Conservation (phyloP, 495 filamentous ascomycete species). For the Talaromyces liani region DNA sequence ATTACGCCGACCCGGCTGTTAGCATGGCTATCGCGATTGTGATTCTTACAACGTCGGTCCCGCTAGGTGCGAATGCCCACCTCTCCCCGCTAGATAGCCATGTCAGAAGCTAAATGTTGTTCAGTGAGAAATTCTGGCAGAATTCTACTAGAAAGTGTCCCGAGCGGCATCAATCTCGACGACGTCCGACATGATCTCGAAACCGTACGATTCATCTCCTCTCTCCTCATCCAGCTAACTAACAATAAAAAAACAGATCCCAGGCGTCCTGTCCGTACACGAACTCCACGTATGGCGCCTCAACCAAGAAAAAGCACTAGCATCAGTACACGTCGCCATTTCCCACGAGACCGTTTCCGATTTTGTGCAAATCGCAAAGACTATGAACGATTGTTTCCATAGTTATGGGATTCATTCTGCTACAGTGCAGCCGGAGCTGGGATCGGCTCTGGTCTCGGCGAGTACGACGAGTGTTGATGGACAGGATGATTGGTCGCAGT, state of each 20-base stretch:
- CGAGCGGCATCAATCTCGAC: slow-evolving; percentile 62
- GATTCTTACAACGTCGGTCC: slow-evolving; percentile 34
- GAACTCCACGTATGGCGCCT: slow-evolving; percentile 48
- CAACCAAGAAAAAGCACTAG: slow-evolving; percentile 42
- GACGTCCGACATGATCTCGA: slow-evolving; percentile 71
- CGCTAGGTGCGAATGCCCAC: slow-evolving; percentile 21
- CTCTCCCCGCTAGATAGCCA: no score
- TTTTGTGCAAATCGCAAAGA: slow-evolving; percentile 32
- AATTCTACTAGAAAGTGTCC: slow-evolving; percentile 80
- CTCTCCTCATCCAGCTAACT: neutral
- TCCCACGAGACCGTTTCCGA: slow-evolving; percentile 24
- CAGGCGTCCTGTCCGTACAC: slow-evolving; percentile 37
- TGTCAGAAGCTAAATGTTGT: slow-evolving; percentile 3
- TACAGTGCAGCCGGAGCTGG: slow-evolving; percentile 1
- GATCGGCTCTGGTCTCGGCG: neutral
- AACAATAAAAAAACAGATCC: slow-evolving; percentile 20
- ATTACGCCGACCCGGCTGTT: slow-evolving; percentile 41
- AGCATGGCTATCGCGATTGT: slow-evolving; percentile 39
- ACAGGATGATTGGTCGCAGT: neutral
- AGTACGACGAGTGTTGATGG: neutral
- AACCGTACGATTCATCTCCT: slow-evolving; percentile 18
- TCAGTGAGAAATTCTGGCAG: slow-evolving; percentile 30
- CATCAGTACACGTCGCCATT: slow-evolving; percentile 41
- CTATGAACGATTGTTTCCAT: slow-evolving; percentile 42
- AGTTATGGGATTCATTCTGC: slow-evolving; percentile 37